Evolutionary conservation across 345 rosid species (phyloP).

Genomic region (Bruguiera parviflora): DNA sequence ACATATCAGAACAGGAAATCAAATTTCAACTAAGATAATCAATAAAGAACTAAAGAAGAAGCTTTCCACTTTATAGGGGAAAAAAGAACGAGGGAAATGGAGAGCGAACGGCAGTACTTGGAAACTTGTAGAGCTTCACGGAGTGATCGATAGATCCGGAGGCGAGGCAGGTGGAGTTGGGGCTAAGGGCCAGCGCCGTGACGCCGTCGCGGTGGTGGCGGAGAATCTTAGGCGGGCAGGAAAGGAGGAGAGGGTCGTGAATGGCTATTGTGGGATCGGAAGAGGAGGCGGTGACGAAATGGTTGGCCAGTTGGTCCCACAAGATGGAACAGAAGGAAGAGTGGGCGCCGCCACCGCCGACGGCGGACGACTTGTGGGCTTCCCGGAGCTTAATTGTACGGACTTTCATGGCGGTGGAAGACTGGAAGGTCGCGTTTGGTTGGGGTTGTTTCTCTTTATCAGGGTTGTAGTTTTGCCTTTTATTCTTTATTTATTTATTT

Average conservation of each 20-base stretch:
- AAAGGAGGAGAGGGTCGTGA: constrained; percentile 67
- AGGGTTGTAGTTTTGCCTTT: not conserved
- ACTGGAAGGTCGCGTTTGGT: not conserved
- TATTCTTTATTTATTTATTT: not conserved
- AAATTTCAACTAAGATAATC: too few relatives aligned
- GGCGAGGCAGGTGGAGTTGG: constrained; percentile 87
- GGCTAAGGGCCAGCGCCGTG: constrained; percentile 78
- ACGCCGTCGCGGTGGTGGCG: constrained; percentile 96
- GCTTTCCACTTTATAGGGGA: not conserved
- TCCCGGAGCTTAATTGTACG: constrained; percentile 76
- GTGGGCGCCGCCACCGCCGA: constrained; percentile 12
- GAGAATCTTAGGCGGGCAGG: constrained; percentile 56
- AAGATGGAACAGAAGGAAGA: constrained; percentile 78
- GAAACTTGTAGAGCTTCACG: constrained; percentile 94
- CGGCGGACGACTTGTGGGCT: constrained; percentile 57
- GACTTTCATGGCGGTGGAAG: constrained; percentile 62
- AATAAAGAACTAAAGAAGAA: not conserved
- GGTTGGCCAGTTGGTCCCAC: constrained; percentile 77
- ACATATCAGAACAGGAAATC: too few relatives aligned
- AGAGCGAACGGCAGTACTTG: constrained; percentile 36
- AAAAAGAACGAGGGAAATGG: not conserved
- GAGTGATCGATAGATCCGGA: constrained; percentile 94
- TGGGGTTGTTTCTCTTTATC: not conserved
- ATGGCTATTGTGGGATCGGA: constrained; percentile 68
- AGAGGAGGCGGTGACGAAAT: constrained; percentile 84